Conservation (phyloP, 345 rosid genomes). For the Populus pruinosa region DNA sequence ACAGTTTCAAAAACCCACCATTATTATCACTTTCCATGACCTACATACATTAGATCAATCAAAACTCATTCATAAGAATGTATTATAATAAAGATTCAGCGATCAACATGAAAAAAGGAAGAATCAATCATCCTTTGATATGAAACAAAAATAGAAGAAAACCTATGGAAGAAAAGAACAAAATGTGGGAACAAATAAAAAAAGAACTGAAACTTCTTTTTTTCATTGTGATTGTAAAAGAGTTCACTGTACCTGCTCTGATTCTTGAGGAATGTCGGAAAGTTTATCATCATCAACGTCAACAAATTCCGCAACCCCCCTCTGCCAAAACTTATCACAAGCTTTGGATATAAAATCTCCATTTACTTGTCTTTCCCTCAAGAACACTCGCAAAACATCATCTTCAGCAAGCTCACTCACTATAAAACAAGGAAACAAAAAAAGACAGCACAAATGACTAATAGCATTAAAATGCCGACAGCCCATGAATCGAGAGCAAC, state of each 20-base stretch:
- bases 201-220: neutral
- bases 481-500: neutral
- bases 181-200: neutral
- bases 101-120: too few species aligned
- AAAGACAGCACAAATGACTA: neutral
- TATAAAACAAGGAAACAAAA: conserved; percentile 13
- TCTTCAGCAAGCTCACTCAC: conserved; percentile 59
- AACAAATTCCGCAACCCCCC: conserved; percentile 37
- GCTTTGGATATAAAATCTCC: conserved; percentile 83
- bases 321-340: conserved; percentile 68
- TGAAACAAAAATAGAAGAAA: neutral
- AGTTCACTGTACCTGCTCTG: conserved; percentile 29
- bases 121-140: neutral
- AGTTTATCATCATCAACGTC: conserved; percentile 31
- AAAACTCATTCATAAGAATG: neutral
- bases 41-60: conserved; percentile 30
- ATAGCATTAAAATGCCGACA: neutral
- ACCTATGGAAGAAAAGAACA: neutral
- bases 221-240: too few species aligned
- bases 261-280: conserved; percentile 20
- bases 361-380: conserved; percentile 67
- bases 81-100: neutral
- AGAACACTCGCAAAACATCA: conserved; percentile 65
- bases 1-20: conserved; percentile 73
- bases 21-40: conserved; percentile 28